Conservation (phyloP, 768 basidiomycete genomes). For the Suillus occidentalis region DNA sequence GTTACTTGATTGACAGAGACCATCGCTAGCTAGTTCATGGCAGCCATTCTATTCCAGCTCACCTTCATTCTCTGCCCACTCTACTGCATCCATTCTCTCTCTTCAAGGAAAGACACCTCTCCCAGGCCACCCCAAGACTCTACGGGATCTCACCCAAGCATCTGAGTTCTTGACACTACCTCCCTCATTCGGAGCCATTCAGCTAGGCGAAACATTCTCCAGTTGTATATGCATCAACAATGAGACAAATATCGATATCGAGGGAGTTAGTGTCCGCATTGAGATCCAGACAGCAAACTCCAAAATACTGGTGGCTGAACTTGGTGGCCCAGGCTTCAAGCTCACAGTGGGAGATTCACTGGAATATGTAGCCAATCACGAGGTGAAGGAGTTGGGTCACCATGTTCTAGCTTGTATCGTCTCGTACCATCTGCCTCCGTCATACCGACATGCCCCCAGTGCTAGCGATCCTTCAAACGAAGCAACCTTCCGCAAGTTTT, state of each 20-base stretch:
- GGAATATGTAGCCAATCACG: constrained; percentile 73
- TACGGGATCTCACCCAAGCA: constrained; percentile 77
- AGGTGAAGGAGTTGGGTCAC: constrained; percentile 92
- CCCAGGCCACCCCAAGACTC: constrained; percentile 76
- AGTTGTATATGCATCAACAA: constrained; percentile 84
- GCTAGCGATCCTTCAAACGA: constrained; percentile 52
- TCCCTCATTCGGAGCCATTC: constrained; percentile 80
- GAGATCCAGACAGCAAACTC: constrained; percentile 84
- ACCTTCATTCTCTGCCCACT: constrained; percentile 78
- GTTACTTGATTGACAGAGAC: constrained; percentile 49
- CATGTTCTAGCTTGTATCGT: constrained; percentile 88
- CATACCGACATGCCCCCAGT: constrained; percentile 49
- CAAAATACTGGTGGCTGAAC: constrained; percentile 63
- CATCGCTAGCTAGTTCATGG: constrained; percentile 74
- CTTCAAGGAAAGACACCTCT: constrained; percentile 72
- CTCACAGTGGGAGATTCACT: constrained; percentile 60
- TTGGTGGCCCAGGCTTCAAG: constrained; percentile 51
- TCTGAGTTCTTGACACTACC: constrained; percentile 81
- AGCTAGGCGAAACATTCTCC: constrained; percentile 87
- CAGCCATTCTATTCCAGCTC: constrained; percentile 86
- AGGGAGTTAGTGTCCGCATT: constrained; percentile 63
- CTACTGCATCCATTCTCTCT: constrained; percentile 74
- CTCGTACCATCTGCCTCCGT: constrained; percentile 71
- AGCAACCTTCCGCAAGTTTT: constrained; percentile 64
- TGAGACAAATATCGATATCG: constrained; percentile 61